Conservation (phyloP, 768 basidiomycete genomes). For the Lactifluus rugatus region DNA sequence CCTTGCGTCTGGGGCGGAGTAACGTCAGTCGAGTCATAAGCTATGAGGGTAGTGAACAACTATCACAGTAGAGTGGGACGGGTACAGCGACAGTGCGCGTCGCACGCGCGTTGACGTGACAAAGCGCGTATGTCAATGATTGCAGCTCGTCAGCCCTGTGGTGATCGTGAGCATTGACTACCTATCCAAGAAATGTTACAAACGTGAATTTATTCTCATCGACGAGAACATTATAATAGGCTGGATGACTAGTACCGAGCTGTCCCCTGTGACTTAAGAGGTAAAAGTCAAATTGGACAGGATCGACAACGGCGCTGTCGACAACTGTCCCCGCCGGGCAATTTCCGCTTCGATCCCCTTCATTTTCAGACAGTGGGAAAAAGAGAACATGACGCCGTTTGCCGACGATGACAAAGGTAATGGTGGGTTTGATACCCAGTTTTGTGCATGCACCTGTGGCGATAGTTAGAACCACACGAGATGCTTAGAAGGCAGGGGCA, state of each 20-base stretch:
- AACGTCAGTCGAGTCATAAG: neutral
- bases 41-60: neutral
- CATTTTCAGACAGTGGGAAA: slow-evolving; percentile 37
- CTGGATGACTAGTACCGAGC: slow-evolving; percentile 63
- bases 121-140: slow-evolving; percentile 60
- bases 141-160: slow-evolving; percentile 58
- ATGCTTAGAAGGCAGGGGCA: neutral
- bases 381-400: slow-evolving; percentile 65
- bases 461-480: neutral
- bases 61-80: slow-evolving; percentile 71
- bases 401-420: slow-evolving; percentile 72
- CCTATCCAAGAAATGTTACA: slow-evolving; percentile 13
- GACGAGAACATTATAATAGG: slow-evolving; percentile 45
- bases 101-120: slow-evolving; percentile 72
- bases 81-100: slow-evolving; percentile 78
- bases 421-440: slow-evolving; percentile 48
- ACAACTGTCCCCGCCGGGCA: slow-evolving; percentile 71
- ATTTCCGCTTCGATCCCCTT: slow-evolving; percentile 60
- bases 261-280: slow-evolving; percentile 69
- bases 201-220: slow-evolving; percentile 57
- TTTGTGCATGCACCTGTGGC: slow-evolving; percentile 52
- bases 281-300: slow-evolving; percentile 69
- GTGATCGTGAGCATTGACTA: slow-evolving; percentile 7
- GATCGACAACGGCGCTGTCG: slow-evolving; percentile 59
- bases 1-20: slow-evolving; percentile 50